phyloP scores from a whole-genome alignment of 2,329 filamentous ascomycete genomes.

The Byssoonygena ceratinophila region DNA sequence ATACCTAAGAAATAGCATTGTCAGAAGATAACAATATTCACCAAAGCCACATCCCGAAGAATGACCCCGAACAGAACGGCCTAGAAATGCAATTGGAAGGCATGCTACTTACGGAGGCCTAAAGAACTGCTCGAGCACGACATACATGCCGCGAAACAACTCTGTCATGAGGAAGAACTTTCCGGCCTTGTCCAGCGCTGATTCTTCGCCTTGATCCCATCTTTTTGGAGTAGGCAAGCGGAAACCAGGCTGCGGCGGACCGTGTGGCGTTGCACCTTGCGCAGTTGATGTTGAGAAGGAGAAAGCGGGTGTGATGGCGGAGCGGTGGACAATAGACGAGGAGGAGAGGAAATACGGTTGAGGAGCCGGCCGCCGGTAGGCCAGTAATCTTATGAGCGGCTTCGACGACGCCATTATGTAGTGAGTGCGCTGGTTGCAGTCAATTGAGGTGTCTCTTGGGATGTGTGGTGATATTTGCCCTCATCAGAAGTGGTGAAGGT shows the following conservation, averaged over 20 bases:
- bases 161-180: slow-evolving; percentile 94
- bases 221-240: slow-evolving; percentile 59
- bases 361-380: slow-evolving; percentile 30
- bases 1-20: slow-evolving; percentile 50
- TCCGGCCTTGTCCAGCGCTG: slow-evolving; percentile 68
- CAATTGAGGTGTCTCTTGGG: neutral
- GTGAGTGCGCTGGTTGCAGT: neutral
- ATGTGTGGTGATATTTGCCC: neutral
- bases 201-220: slow-evolving; percentile 74
- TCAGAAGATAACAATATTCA: neutral
- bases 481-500: slow-evolving; percentile 10
- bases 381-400: slow-evolving; percentile 36
- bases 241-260: slow-evolving; percentile 71
- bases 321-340: slow-evolving; percentile 27
- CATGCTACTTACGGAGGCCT: slow-evolving; percentile 70
- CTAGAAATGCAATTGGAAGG: no score
- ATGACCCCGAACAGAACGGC: no score
- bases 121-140: slow-evolving; percentile 96
- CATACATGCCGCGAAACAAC: slow-evolving; percentile 96
- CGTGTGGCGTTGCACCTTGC: slow-evolving; percentile 55
- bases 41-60: no score
- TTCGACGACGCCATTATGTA: slow-evolving; percentile 37
- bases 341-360: slow-evolving; percentile 19
- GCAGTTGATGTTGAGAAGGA: slow-evolving; percentile 53
- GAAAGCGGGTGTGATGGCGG: slow-evolving; percentile 38